These are phyloP conservation scores for Quercus berberidifolia DNA, from an alignment of 306 rosid species.

Conservation along the genomic window DNA sequence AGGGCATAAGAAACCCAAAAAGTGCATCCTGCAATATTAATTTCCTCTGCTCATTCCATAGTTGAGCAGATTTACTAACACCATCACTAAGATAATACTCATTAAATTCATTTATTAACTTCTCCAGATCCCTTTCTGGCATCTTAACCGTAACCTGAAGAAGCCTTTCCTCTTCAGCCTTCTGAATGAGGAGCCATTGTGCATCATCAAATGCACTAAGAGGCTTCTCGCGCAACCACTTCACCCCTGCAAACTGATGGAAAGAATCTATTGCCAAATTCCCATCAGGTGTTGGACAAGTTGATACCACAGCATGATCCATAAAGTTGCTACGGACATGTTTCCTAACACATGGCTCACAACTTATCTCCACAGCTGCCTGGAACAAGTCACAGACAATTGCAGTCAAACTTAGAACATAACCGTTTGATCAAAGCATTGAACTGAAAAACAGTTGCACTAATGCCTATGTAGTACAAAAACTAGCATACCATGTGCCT, in stretches of 20 bases:
- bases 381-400: conserved; percentile 34
- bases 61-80: conserved; percentile 94
- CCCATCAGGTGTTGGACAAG: conserved; percentile 83
- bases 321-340: conserved; percentile 83
- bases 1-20: conserved; percentile 77
- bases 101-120: conserved; percentile 75
- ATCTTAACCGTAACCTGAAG: conserved; percentile 88
- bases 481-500: conserved; percentile 77
- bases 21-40: conserved; percentile 84
- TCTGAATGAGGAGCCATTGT: conserved; percentile 96
- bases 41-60: conserved; percentile 98
- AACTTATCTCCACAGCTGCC: conserved; percentile 99
- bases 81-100: conserved; percentile 92
- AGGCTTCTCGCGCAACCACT: conserved; percentile 94
- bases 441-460: neutral
- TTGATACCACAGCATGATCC: conserved; percentile 81
- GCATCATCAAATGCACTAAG: conserved; percentile 78
- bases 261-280: conserved; percentile 73
- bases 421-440: neutral
- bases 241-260: conserved; percentile 83
- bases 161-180: conserved; percentile 95
- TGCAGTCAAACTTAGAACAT: neutral
- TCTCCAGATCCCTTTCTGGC: conserved; percentile 66
- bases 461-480: conserved; percentile 2
- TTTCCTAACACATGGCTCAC: conserved; percentile 94